Evolutionary conservation across 768 basidiomycete genomes (phyloP).

Genomic region (Auricularia heimuer): DNA sequence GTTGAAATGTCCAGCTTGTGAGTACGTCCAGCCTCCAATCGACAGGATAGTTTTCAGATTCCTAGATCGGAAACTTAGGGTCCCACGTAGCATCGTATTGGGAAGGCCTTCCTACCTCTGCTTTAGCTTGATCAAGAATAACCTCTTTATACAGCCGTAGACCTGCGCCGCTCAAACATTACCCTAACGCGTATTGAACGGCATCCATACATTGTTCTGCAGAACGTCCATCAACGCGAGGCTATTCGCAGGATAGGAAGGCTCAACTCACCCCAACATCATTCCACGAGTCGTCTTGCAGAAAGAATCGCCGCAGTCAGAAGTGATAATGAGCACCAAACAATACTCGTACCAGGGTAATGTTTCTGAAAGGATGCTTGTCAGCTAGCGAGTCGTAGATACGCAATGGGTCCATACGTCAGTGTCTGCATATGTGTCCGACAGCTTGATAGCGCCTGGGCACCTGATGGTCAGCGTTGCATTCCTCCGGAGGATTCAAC

Average conservation of each 20-base stretch:
- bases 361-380: constrained; percentile 28
- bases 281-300: neutral
- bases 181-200: no score
- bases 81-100: no score
- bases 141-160: constrained; percentile 74
- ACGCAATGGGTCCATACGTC: neutral
- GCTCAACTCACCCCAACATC: constrained; percentile 51
- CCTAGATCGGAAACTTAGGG: neutral
- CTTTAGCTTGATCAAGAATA: constrained; percentile 15
- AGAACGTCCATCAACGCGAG: neutral
- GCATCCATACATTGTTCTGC: constrained; percentile 45
- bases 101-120: neutral
- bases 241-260: neutral
- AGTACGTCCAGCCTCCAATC: constrained; percentile 61
- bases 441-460: neutral
- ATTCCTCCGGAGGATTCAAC: constrained; percentile 1
- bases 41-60: constrained; percentile 37
- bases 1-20: constrained; percentile 56
- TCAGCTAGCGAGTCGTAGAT: constrained; percentile 3
- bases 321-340: neutral
- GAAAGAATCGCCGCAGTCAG: no score
- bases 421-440: neutral
- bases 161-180: constrained; percentile 16
- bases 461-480: neutral
- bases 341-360: constrained; percentile 31